Conservation (phyloP, 345 rosid genomes). For the Stellera chamaejasme region DNA sequence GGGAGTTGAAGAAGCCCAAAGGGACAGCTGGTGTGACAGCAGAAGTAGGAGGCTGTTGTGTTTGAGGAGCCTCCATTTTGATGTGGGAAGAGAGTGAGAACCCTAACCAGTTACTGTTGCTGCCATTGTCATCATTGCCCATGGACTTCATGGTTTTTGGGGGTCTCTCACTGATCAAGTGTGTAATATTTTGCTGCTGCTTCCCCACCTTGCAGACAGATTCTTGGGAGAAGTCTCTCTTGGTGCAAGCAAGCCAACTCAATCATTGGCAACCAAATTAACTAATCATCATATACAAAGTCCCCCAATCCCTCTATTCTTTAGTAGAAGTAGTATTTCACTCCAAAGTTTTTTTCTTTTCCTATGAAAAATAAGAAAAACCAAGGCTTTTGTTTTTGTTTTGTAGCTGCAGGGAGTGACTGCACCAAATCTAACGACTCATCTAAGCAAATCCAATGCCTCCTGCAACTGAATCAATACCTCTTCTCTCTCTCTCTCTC, state of each 20-base stretch:
- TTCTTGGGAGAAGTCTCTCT: constrained; percentile 22
- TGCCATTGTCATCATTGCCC: constrained; percentile 41
- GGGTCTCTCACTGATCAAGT: not conserved
- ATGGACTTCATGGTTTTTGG: constrained; percentile 47
- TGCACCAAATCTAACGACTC: constrained; percentile 31
- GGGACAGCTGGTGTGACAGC: constrained; percentile 24
- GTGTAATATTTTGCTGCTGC: constrained; percentile 9
- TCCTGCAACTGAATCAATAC: constrained; percentile 35
- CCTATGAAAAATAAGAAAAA: not conserved
- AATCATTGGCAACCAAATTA: constrained; percentile 56
- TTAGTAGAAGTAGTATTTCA: not conserved
- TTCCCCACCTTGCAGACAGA: constrained; percentile 6
- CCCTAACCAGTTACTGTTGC: constrained; percentile 49
- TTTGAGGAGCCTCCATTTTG: constrained; percentile 49
- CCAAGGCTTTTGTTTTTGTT: constrained; percentile 5
- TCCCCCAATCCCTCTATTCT: constrained; percentile 1
- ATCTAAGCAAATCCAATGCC: constrained; percentile 24
- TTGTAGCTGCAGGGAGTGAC: constrained; percentile 22
- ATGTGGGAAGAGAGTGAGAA: constrained; percentile 77
- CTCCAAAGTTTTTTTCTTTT: too few species aligned
- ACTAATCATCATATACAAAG: constrained; percentile 28
- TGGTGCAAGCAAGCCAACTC: constrained; percentile 30
- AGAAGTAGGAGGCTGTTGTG: constrained; percentile 19
- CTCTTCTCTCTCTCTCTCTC: constrained; percentile 14
- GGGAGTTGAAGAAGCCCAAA: constrained; percentile 27